Evolutionary conservation across 2,329 filamentous ascomycete genomes (phyloP), one percentile per base, ranked within the genome.

Genomic region (Stemphylium vesicarium): DNA sequence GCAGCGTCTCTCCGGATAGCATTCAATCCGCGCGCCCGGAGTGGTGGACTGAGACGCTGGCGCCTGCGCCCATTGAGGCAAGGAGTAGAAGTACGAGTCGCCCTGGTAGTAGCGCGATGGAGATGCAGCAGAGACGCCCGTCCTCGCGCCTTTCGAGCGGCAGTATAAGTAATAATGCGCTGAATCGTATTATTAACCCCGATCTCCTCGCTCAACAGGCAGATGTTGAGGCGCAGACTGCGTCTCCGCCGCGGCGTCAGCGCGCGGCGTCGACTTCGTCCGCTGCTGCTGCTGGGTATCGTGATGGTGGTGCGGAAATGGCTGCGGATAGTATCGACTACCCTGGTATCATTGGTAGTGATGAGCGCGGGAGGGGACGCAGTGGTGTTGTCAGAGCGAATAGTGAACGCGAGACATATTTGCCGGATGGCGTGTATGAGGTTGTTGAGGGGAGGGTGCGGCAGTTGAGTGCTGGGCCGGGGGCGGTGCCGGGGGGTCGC

Each of bases 361-460:
- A 52, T 1, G 50, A 45, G 1, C 36, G 15, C 3, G 44, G 44
- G 0, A 53, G 39, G 24, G 31, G 26, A 1, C 36, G 42, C 1
- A 44, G 32, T 3, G 24, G 33, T 33, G 16, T 38, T 15, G 33
- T 33, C 13, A 33, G 39, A 8, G 36, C 18, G 13, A 10, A 16
- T 12, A 50, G 44, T n/a, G 50, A 38, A 13, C 4, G 45, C 11
- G 44, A 50, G 26, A 57, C 51, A 22, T 36, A 55, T 4, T 32
- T 55, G 2, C 50, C 51, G 1, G 55, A 57, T 40, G 55, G 55
- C 1, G 31, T 57, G 2, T 57, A 57, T 15, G 41, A 57, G 22
- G 46, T 57, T 26, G 37, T 50, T 11, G 45, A 57, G 29, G 55
- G 55, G 2, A 33, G 55, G 26, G 41, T 55, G 11, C 37, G 46